phyloP scores from a whole-genome alignment of 164 flowering plant genomes.

The Magnolia changhungtana region DNA sequence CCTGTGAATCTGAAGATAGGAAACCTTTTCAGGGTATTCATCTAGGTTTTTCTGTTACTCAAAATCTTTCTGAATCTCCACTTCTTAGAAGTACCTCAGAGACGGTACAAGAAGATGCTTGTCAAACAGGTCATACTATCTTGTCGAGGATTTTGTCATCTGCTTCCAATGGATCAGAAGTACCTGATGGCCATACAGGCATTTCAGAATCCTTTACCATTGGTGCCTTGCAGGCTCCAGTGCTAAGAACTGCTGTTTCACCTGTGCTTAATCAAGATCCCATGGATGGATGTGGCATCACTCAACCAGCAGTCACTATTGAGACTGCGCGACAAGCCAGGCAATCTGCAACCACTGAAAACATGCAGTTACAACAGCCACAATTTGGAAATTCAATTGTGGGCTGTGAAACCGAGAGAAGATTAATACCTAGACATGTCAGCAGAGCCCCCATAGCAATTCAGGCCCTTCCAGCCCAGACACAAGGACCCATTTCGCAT shows the following conservation, averaged over 20 bases:
- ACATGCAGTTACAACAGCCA: conserved; percentile 34
- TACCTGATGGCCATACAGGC: neutral
- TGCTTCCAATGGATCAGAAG: conserved; percentile 10
- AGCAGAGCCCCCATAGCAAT: conserved; percentile 50
- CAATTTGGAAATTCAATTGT: conserved; percentile 26
- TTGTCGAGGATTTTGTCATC: conserved; percentile 31
- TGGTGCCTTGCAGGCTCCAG: conserved; percentile 23
- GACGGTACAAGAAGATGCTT: conserved; percentile 20
- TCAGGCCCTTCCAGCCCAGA: conserved; percentile 65
- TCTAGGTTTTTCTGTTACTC: conserved; percentile 7
- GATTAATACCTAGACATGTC: conserved; percentile 27
- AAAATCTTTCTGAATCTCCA: conserved; percentile 5
- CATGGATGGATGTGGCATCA: conserved; percentile 20
- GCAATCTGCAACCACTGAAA: conserved; percentile 24
- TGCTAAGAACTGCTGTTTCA: conserved; percentile 42
- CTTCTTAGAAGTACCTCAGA: conserved; percentile 20
- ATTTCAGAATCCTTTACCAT: too few relatives aligned
- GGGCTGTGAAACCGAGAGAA: conserved; percentile 30
- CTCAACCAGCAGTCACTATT: conserved; percentile 17
- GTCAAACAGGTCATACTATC: conserved; percentile 22
- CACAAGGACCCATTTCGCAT: conserved; percentile 20
- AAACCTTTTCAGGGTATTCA: conserved; percentile 40
- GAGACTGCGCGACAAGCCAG: conserved; percentile 4
- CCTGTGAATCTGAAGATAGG: conserved; percentile 39
- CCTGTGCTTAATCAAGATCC: conserved; percentile 32